phyloP scores from a whole-genome alignment of 2,329 filamentous ascomycete genomes.

The Passalora sequoiae region DNA sequence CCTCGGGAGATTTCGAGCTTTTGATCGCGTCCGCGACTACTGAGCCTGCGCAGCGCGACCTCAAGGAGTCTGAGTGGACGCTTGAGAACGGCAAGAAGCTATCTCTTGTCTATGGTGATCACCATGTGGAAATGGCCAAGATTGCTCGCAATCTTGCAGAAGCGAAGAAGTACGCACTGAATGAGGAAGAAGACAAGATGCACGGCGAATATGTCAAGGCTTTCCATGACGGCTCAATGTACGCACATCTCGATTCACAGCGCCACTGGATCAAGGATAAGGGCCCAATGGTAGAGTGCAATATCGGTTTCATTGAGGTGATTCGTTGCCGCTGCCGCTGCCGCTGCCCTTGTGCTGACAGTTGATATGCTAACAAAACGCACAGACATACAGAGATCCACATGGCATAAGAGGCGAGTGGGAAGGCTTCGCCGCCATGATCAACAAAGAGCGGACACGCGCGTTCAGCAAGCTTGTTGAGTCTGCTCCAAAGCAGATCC shows the following conservation, averaged over 20 bases:
- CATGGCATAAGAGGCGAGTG: constrained; percentile 45
- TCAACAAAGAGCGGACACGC: constrained; percentile 84
- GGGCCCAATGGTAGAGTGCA: constrained; percentile 47
- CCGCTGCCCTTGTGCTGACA: too few species aligned
- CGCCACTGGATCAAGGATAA: constrained; percentile 52
- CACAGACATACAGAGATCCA: constrained; percentile 52
- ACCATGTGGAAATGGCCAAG: constrained; percentile 43
- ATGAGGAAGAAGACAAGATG: constrained; percentile 43
- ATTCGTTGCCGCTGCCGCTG: too few species aligned
- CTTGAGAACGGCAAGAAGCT: constrained; percentile 45
- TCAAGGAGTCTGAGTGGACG: constrained; percentile 43
- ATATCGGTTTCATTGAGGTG: constrained; percentile 54
- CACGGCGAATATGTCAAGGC: constrained; percentile 45
- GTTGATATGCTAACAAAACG: too few species aligned
- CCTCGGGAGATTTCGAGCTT: constrained; percentile 42
- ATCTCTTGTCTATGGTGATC: constrained; percentile 43
- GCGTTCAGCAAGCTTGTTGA: constrained; percentile 83
- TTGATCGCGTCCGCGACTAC: constrained; percentile 45
- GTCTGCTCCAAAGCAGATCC: constrained; percentile 76
- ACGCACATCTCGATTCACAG: constrained; percentile 49
- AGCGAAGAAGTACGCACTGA: constrained; percentile 45
- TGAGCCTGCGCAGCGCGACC: constrained; percentile 39
- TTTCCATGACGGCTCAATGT: constrained; percentile 47
- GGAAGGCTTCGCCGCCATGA: constrained; percentile 52
- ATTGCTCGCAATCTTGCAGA: constrained; percentile 44